A percentile compares a stretch with the other conserved stretches of the same genome.
These are phyloP conservation scores for Citrus maxima DNA, from an alignment of 345 rosid species.

Conservation along the genomic window DNA sequence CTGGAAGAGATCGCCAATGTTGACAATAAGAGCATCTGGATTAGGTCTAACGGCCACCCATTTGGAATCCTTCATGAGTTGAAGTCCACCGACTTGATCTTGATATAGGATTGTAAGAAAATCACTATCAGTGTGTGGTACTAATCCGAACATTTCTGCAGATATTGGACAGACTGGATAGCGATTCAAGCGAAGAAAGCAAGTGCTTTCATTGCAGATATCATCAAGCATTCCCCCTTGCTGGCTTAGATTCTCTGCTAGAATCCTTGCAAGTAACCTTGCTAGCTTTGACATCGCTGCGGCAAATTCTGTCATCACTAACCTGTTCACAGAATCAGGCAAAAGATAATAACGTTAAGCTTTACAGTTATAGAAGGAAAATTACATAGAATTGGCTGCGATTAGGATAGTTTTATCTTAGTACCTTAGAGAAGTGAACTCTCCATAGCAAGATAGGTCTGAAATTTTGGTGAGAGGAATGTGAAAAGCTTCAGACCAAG, in stretches of 20 bases:
- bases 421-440: conserved; percentile 44
- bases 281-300: conserved; percentile 54
- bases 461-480: conserved; percentile 50
- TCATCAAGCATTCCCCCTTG: conserved; percentile 18
- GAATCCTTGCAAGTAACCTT: conserved; percentile 42
- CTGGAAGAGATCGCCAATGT: conserved; percentile 76
- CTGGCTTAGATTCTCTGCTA: conserved; percentile 40
- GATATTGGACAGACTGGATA: conserved; percentile 56
- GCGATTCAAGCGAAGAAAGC: conserved; percentile 58
- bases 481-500: conserved; percentile 77
- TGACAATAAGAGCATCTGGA: conserved; percentile 61
- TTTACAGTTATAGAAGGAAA: not conserved
- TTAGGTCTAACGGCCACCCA: conserved; percentile 73
- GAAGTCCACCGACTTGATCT: conserved; percentile 75
- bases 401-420: not conserved
- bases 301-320: conserved; percentile 46
- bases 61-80: conserved; percentile 57
- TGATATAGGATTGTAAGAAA: conserved; percentile 63
- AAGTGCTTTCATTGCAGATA: conserved; percentile 43
- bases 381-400: not conserved
- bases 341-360: not conserved
- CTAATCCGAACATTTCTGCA: conserved; percentile 40
- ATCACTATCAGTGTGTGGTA: conserved; percentile 74
- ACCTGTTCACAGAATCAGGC: conserved; percentile 27
- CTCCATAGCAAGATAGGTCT: conserved; percentile 43